A percentile compares a stretch with the other conserved stretches of the same genome.
Evolutionary conservation across 2,329 filamentous ascomycete genomes (phyloP).

Genomic region (Sordariomycetes sp.): DNA sequence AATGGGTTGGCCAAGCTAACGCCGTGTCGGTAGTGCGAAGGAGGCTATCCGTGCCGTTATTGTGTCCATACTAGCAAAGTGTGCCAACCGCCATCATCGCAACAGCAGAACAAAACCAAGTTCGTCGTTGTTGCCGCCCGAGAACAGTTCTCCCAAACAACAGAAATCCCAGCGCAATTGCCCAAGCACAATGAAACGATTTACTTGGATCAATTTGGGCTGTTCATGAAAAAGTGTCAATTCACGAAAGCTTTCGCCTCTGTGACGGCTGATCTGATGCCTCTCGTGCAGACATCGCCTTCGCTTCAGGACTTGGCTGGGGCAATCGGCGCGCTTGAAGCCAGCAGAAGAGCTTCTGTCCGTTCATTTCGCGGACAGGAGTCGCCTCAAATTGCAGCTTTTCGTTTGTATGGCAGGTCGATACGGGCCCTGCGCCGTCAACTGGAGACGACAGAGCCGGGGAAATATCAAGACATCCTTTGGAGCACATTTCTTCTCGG

Average conservation of each 20-base stretch:
- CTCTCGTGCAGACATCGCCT: conserved; percentile 8
- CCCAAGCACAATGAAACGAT: neutral
- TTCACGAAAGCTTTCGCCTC: conserved; percentile 9
- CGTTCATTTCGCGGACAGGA: neutral
- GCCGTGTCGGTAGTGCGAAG: conserved; percentile 12
- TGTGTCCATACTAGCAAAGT: conserved; percentile 13
- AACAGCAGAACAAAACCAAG: neutral
- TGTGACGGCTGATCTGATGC: conserved; percentile 6
- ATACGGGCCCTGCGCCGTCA: conserved; percentile 8
- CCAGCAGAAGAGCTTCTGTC: conserved; percentile 8
- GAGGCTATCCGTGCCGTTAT: conserved; percentile 13
- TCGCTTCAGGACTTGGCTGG: conserved; percentile 9
- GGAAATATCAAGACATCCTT: conserved; percentile 7
- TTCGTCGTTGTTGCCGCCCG: conserved; percentile 7
- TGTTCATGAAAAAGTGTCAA: conserved; percentile 9
- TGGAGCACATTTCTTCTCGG: conserved; percentile 16
- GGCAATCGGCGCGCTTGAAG: conserved; percentile 16
- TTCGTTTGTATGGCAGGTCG: conserved; percentile 10
- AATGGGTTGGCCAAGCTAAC: neutral
- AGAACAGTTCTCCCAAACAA: too few relatives aligned
- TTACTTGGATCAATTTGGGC: conserved; percentile 9
- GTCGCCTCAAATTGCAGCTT: conserved; percentile 5
- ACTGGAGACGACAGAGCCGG: conserved; percentile 2
- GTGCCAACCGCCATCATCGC: conserved; percentile 8
- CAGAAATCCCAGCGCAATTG: too few relatives aligned